phyloP scores from a whole-genome alignment of 2,329 filamentous ascomycete species.

The Pseudohalonectria lignicola region DNA sequence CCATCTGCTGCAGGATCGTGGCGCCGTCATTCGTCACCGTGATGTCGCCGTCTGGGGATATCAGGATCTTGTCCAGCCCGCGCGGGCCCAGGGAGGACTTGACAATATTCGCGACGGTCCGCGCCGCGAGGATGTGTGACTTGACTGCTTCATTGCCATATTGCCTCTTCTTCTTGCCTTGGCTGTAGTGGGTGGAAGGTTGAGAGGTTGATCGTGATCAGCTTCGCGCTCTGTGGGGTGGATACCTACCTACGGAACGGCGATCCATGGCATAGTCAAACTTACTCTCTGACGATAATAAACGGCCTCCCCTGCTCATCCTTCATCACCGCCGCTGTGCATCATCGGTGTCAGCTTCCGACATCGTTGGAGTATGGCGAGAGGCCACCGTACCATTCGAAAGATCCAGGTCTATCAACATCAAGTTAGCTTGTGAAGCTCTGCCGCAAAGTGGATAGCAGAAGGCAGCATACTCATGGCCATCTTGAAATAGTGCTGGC shows the following conservation, averaged over 20 bases:
- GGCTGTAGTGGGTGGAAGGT: no score
- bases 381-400: slow-evolving; percentile 57
- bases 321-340: slow-evolving; percentile 66
- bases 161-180: slow-evolving; percentile 95
- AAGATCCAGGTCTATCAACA: slow-evolving; percentile 77
- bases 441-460: slow-evolving; percentile 11
- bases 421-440: slow-evolving; percentile 4
- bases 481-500: slow-evolving; percentile 42
- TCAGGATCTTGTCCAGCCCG: slow-evolving; percentile 97
- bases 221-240: not conserved
- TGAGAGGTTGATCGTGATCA: slow-evolving; percentile 2
- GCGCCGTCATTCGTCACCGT: slow-evolving; percentile 98
- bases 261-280: no score
- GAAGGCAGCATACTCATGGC: slow-evolving; percentile 41
- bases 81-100: slow-evolving; percentile 93
- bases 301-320: slow-evolving; percentile 96
- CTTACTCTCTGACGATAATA: slow-evolving; percentile 95
- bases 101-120: slow-evolving; percentile 93
- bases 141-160: slow-evolving; percentile 97
- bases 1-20: slow-evolving; percentile 96
- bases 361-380: no score
- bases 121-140: slow-evolving; percentile 91
- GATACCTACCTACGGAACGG: slow-evolving; percentile 7
- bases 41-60: slow-evolving; percentile 96
- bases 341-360: slow-evolving; percentile 7